phyloP scores from a whole-genome alignment of 2,329 filamentous ascomycete genomes.

The Neurospora sp. region DNA sequence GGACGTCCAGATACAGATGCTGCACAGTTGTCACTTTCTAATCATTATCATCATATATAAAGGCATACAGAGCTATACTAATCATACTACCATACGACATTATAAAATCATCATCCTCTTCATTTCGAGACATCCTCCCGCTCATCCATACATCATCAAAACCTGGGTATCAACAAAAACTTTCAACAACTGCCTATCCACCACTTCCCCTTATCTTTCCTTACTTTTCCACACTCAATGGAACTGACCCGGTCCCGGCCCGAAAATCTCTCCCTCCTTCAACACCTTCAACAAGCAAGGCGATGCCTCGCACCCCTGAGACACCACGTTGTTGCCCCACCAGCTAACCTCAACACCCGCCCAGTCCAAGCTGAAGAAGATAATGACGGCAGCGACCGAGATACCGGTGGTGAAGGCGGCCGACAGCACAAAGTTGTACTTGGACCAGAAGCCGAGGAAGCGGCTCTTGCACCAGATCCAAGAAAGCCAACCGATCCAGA shows the following conservation, averaged over 20 bases:
- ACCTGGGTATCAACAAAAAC: neutral
- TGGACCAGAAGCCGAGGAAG: constrained; percentile 39
- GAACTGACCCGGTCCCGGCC: constrained; percentile 1
- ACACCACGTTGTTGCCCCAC: constrained; percentile 35
- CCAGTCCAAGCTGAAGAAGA: constrained; percentile 43
- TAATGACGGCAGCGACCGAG: constrained; percentile 40
- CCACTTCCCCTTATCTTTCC: neutral
- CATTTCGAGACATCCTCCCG: neutral
- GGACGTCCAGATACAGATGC: neutral
- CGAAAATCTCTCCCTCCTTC: constrained; percentile 12
- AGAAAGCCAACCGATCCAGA: constrained; percentile 37
- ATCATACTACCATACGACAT: neutral
- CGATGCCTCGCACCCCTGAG: constrained; percentile 14
- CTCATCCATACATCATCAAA: neutral
- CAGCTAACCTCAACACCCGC: constrained; percentile 32
- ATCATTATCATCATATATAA: neutral
- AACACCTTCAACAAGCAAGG: constrained; percentile 12
- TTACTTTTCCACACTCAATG: neutral
- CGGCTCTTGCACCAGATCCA: constrained; percentile 38
- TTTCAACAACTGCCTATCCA: neutral
- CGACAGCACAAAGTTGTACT: constrained; percentile 46
- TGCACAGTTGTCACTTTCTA: neutral
- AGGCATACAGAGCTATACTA: neutral
- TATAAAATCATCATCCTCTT: neutral
- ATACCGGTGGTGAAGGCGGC: constrained; percentile 41